These are phyloP conservation scores for Suillus weaverae DNA, from an alignment of 768 basidiomycete genomes.

Conservation along the genomic window DNA sequence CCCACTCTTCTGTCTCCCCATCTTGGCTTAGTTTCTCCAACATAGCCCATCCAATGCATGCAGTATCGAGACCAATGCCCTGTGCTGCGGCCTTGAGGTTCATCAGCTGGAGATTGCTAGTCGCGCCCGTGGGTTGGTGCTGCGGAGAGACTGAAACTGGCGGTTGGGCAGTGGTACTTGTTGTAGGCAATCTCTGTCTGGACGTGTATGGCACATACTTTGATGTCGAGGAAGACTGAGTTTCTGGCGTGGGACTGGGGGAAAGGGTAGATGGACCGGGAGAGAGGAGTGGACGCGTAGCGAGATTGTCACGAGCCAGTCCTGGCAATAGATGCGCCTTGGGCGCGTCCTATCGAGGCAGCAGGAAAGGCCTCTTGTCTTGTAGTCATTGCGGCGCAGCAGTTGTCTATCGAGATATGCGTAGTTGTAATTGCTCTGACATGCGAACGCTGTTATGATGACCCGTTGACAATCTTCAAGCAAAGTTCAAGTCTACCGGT, in stretches of 20 bases:
- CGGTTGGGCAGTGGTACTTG: slow-evolving; percentile 42
- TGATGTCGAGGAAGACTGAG: slow-evolving; percentile 28
- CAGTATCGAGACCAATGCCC: slow-evolving; percentile 60
- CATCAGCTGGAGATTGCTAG: slow-evolving; percentile 68
- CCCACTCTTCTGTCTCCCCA: slow-evolving; percentile 61
- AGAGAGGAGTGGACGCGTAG: slow-evolving; percentile 67
- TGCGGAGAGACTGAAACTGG: slow-evolving; percentile 38
- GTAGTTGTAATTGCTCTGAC: not conserved
- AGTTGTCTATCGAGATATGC: not conserved
- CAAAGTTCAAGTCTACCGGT: not conserved
- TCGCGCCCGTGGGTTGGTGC: slow-evolving; percentile 54
- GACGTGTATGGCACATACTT: slow-evolving; percentile 81
- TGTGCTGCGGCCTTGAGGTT: slow-evolving; percentile 75
- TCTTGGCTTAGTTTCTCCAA: slow-evolving; percentile 66
- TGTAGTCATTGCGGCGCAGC: slow-evolving; percentile 31
- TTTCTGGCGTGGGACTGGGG: slow-evolving; percentile 28
- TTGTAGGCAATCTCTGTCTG: slow-evolving; percentile 58
- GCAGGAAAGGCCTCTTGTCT: slow-evolving; percentile 48
- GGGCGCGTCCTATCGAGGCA: slow-evolving; percentile 53
- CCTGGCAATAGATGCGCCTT: slow-evolving; percentile 43
- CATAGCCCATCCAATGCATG: slow-evolving; percentile 74
- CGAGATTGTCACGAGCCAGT: slow-evolving; percentile 52
- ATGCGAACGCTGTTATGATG: not conserved
- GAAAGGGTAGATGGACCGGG: slow-evolving; percentile 34
- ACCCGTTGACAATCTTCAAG: not conserved